Evolutionary conservation across 2,329 filamentous ascomycete species (phyloP).

Genomic region (Aspergillus neoniger): DNA sequence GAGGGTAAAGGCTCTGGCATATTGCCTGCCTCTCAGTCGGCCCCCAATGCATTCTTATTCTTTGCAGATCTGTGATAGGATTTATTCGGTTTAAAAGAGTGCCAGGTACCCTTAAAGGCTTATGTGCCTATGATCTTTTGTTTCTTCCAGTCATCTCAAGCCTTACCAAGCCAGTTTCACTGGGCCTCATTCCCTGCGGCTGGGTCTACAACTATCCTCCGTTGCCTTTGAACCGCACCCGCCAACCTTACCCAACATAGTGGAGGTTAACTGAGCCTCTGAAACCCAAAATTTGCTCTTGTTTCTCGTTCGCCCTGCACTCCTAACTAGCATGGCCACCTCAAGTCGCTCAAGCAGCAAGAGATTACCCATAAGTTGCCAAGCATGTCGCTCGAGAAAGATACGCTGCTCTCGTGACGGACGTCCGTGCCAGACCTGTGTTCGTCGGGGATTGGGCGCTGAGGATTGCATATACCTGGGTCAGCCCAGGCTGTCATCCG

Average conservation of each 20-base stretch:
- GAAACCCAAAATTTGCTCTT: background rate
- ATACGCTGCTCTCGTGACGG: conserved; percentile 44
- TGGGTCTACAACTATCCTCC: background rate
- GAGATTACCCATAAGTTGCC: conserved; percentile 43
- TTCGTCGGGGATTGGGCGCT: conserved; percentile 39
- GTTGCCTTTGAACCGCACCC: background rate
- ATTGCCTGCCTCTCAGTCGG: background rate
- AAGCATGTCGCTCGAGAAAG: conserved; percentile 44
- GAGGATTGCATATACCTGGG: conserved; percentile 43
- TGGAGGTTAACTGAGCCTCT: background rate
- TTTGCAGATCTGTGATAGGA: background rate
- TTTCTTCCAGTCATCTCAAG: background rate
- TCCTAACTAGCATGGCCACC: conserved; percentile 20
- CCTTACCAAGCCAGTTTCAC: background rate
- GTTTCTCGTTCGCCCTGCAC: background rate
- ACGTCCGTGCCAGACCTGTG: conserved; percentile 44
- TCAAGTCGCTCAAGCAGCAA: conserved; percentile 34
- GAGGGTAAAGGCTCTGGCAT: background rate
- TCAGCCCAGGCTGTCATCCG: conserved; percentile 34
- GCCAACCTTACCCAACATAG: background rate
- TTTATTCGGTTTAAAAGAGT: background rate
- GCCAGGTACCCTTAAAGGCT: background rate
- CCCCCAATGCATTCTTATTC: background rate
- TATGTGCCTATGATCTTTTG: no score
- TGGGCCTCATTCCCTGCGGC: background rate